Evolutionary conservation across 768 basidiomycete species (phyloP).

Genomic region (Neoboletus subvelutipes): DNA sequence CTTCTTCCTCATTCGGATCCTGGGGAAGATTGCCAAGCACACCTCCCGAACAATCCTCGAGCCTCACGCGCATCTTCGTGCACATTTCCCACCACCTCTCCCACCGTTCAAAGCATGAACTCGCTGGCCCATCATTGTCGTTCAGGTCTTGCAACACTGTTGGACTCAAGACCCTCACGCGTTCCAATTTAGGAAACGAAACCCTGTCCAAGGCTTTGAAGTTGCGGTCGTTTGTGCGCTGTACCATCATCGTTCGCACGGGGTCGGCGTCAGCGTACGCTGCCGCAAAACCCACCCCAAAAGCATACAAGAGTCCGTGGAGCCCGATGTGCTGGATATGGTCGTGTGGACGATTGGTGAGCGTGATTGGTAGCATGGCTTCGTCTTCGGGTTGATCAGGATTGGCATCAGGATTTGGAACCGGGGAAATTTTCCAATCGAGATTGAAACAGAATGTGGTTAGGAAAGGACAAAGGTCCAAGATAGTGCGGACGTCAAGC

Average conservation of each 20-base stretch:
- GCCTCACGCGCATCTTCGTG: conserved; percentile 45
- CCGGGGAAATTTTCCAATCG: conserved; percentile 60
- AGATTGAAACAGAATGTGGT: conserved; percentile 68
- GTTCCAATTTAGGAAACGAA: conserved; percentile 61
- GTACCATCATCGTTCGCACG: conserved; percentile 43
- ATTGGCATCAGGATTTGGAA: conserved; percentile 11
- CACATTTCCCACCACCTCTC: conserved; percentile 67
- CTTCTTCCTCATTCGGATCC: conserved; percentile 33
- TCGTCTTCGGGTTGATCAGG: conserved; percentile 26
- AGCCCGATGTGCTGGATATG: conserved; percentile 63
- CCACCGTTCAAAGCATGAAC: conserved; percentile 51
- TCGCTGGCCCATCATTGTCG: conserved; percentile 47
- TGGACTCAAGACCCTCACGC: conserved; percentile 58
- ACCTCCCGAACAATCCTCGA: conserved; percentile 78
- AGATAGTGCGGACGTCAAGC: conserved; percentile 56
- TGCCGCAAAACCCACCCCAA: conserved; percentile 59
- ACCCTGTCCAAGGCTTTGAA: conserved; percentile 48
- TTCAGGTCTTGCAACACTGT: conserved; percentile 59
- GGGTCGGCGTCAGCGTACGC: conserved; percentile 42
- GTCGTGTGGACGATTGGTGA: conserved; percentile 53
- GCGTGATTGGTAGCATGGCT: conserved; percentile 34
- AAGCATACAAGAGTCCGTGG: conserved; percentile 67
- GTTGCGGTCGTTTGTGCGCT: conserved; percentile 65
- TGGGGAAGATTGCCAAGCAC: conserved; percentile 47
- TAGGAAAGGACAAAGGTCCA: conserved; percentile 64